Evolutionary conservation across 345 rosid genomes (phyloP), one percentile per base, ranked within the genome.

Genomic region (Heritiera littoralis): DNA sequence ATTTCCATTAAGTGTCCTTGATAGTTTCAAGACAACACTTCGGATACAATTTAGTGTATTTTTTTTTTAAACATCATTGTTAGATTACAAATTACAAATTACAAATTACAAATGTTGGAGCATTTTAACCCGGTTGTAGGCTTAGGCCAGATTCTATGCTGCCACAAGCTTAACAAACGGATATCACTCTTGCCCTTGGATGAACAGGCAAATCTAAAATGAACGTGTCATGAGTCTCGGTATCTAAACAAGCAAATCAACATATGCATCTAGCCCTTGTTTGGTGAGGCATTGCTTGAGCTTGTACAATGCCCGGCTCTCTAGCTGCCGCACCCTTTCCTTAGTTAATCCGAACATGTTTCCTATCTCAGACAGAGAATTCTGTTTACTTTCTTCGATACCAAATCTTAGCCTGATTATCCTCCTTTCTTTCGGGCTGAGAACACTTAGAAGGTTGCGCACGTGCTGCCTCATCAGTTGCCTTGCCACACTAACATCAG

Each of bases 321-420:
- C 96, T 79, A 95, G 80, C 70, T 95, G 96, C 67, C 99, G 81
- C 52, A 91, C 94, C 79, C 97, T 84, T 81, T 95, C 97, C 85
- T 88, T 92, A 0, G 93, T 86, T 72, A 95, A 78, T 51, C 97
- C 94, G 60, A 85, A 85, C 40, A 86, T 80, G 51, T 81, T 80
- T 18, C 97, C 98, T 5, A 93, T 85, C 80, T 89, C 98, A 3
- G 92, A 83, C 54, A 93, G 83, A 1, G 98, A 89, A 78, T 85
- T 86, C 78, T 80, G 88, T 55, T 85, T 88, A 0, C 92, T 92
- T 0, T 85, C 96, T 68, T 86, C 94, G 17, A 95, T 87, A 76
- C 98, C 98, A 75, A 78, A 95, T 61, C 97, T 86, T 66, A 95
- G 88, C 87, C 78, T 91, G 68, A 95, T 89, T 80, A 93, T 92